A percentile compares a stretch with the other conserved stretches of the same genome.
phyloP scores from a whole-genome alignment of 345 rosid species.

The Salix exigua region DNA sequence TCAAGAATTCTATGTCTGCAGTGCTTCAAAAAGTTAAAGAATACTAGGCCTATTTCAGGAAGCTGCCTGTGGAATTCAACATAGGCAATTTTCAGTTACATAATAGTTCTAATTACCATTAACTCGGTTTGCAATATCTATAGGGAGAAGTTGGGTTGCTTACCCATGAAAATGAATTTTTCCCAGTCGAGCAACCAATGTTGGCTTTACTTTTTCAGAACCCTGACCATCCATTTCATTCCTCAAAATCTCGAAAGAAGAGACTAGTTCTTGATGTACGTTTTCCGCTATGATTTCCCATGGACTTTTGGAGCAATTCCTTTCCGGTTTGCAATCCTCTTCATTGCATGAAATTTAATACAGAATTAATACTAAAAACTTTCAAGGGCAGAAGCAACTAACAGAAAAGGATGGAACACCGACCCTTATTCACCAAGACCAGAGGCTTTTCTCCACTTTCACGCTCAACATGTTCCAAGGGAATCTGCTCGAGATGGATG shows the following conservation, averaged over 20 bases:
- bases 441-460: slow-evolving; percentile 32
- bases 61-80: too few species aligned
- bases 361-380: too few species aligned
- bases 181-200: slow-evolving; percentile 58
- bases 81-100: too few species aligned
- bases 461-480: slow-evolving; percentile 27
- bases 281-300: slow-evolving; percentile 46
- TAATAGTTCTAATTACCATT: too few species aligned
- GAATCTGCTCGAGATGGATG: slow-evolving; percentile 32
- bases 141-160: not conserved
- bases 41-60: too few species aligned
- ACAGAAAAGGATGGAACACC: not conserved
- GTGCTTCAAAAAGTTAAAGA: too few species aligned
- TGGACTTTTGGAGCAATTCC: slow-evolving; percentile 17
- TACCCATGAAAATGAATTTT: slow-evolving; percentile 45
- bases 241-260: slow-evolving; percentile 36
- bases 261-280: slow-evolving; percentile 41
- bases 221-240: slow-evolving; percentile 16
- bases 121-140: not conserved
- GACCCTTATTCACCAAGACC: slow-evolving; percentile 41
- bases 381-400: not conserved
- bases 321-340: slow-evolving; percentile 22
- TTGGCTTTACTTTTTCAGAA: slow-evolving; percentile 28
- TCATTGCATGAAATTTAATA: not conserved
- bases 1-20: too few species aligned